Conservation (phyloP, 78 protist genomes). For the Cavenderia fasciculata region DNA sequence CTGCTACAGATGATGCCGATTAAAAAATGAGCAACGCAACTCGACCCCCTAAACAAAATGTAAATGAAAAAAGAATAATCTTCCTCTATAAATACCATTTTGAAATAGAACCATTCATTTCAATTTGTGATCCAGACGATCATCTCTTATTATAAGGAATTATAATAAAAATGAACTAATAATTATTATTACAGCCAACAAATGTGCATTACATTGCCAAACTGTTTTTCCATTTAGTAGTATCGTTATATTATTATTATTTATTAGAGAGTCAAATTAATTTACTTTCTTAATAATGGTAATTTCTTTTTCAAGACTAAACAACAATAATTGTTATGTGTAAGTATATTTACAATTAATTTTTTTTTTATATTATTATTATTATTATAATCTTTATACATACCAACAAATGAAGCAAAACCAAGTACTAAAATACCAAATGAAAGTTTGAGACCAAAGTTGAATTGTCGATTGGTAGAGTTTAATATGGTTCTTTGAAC, state of each 20-base stretch:
- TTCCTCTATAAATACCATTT: background rate
- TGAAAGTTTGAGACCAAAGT: background rate
- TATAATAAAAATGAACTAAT: background rate
- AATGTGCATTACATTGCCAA: too few species aligned
- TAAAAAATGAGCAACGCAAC: background rate
- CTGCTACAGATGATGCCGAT: constrained; percentile 5
- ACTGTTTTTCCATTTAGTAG: too few species aligned
- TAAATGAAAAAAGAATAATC: background rate
- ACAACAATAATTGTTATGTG: too few species aligned
- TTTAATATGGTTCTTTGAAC: constrained; percentile 8
- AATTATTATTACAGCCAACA: background rate
- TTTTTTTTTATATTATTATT: too few species aligned
- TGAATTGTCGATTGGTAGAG: background rate
- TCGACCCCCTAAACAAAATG: background rate
- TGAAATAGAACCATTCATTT: background rate
- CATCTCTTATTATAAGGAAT: background rate
- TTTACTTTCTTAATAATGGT: too few species aligned
- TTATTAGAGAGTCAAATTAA: too few species aligned
- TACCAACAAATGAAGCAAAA: background rate
- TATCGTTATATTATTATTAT: too few species aligned
- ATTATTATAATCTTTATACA: background rate
- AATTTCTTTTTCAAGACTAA: too few species aligned
- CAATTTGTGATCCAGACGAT: background rate
- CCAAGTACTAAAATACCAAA: background rate
- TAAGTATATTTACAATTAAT: too few species aligned